Percentiles rank a stretch among this genome's conserved stretches.
These are phyloP conservation scores for Penicillium griseofulvum DNA, from an alignment of 2,329 filamentous ascomycete genomes.

Conservation along the genomic window DNA sequence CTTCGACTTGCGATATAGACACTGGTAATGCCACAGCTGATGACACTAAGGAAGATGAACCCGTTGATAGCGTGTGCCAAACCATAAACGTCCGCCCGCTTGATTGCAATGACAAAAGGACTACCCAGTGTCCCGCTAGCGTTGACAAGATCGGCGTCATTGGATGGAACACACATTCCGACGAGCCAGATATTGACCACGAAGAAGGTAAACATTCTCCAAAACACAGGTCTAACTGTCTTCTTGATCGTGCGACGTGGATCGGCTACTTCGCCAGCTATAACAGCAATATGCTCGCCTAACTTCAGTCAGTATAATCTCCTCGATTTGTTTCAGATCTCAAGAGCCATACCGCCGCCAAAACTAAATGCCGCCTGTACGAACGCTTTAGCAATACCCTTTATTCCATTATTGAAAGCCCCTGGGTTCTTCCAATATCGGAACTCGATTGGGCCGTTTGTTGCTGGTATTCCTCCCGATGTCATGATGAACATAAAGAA, in stretches of 20 bases:
- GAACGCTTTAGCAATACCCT: slow-evolving; percentile 36
- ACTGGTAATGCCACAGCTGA: slow-evolving; percentile 36
- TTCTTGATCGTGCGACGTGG: slow-evolving; percentile 32
- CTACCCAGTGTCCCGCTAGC: slow-evolving; percentile 30
- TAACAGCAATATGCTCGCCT: slow-evolving; percentile 35
- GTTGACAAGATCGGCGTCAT: slow-evolving; percentile 30
- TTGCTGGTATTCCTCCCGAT: slow-evolving; percentile 32
- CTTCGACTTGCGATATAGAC: slow-evolving; percentile 35
- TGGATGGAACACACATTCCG: slow-evolving; percentile 34
- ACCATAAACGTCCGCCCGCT: slow-evolving; percentile 30
- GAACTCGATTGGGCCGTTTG: slow-evolving; percentile 35
- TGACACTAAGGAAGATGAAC: slow-evolving; percentile 36
- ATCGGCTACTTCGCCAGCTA: slow-evolving; percentile 32
- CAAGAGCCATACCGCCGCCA: slow-evolving; percentile 21
- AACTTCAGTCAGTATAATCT: neutral
- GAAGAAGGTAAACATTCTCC: slow-evolving; percentile 37
- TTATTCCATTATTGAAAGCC: slow-evolving; percentile 33
- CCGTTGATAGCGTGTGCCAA: slow-evolving; percentile 34
- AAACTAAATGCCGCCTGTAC: slow-evolving; percentile 38
- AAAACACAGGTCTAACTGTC: slow-evolving; percentile 33
- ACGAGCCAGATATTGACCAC: slow-evolving; percentile 38
- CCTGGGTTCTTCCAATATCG: slow-evolving; percentile 29
- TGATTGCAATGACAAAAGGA: slow-evolving; percentile 32
- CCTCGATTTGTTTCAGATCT: neutral
- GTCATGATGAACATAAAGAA: slow-evolving; percentile 39